Percentiles rank a stretch among this genome's conserved stretches.
phyloP scores from a whole-genome alignment of 768 basidiomycete genomes.

The Kwoniella sp. region DNA sequence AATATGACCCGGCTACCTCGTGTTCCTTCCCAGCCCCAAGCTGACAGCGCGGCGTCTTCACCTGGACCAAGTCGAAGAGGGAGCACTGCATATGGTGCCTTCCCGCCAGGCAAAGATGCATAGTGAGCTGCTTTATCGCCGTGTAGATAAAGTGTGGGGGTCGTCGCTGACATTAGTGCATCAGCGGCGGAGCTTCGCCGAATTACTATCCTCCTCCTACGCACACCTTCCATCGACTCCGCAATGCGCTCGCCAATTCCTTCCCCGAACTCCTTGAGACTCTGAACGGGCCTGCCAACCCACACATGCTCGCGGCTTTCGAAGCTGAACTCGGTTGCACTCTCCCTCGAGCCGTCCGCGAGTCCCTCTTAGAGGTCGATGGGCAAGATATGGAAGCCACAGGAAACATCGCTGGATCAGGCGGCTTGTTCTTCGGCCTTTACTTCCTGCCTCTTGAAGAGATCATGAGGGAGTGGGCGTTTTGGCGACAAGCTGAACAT shows the following conservation, averaged over 20 bases:
- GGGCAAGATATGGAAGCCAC: slow-evolving; percentile 76
- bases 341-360: slow-evolving; percentile 83
- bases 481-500: slow-evolving; percentile 91
- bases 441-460: slow-evolving; percentile 89
- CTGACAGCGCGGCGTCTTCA: slow-evolving; percentile 41
- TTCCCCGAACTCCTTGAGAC: slow-evolving; percentile 96
- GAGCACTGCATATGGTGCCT: slow-evolving; percentile 23
- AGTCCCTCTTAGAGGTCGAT: slow-evolving; percentile 83
- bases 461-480: slow-evolving; percentile 91
- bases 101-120: slow-evolving; percentile 36
- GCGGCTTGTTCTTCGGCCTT: slow-evolving; percentile 94
- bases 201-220: slow-evolving; percentile 72
- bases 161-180: not conserved
- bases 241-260: slow-evolving; percentile 76
- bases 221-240: slow-evolving; percentile 81
- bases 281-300: slow-evolving; percentile 85
- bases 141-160: not conserved
- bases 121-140: slow-evolving; percentile 30
- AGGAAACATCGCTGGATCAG: slow-evolving; percentile 62
- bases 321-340: slow-evolving; percentile 75
- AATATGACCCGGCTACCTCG: not conserved
- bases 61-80: slow-evolving; percentile 49
- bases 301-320: slow-evolving; percentile 74
- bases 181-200: slow-evolving; percentile 27
- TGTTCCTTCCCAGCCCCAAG: slow-evolving; percentile 13